phyloP scores from a whole-genome alignment of 495 filamentous ascomycete species.

The Chaetomium fimeti region DNA sequence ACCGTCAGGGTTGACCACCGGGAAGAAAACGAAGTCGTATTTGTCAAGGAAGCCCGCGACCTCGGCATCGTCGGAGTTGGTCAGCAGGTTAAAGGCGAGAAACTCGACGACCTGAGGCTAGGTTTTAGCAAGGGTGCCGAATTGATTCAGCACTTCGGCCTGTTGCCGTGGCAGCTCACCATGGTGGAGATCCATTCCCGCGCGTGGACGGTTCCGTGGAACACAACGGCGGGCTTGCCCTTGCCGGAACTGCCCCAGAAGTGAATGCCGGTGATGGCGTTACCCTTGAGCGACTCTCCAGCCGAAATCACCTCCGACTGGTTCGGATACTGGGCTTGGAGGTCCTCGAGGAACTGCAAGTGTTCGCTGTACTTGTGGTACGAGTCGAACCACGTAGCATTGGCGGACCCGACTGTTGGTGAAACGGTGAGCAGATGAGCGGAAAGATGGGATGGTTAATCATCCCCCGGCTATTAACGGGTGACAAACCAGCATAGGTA shows the following conservation, averaged over 20 bases:
- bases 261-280: constrained; percentile 58
- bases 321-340: constrained; percentile 46
- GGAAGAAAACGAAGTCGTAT: constrained; percentile 64
- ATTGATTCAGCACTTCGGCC: too few species aligned
- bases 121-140: background rate
- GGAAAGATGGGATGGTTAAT: background rate
- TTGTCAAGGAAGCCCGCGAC: constrained; percentile 52
- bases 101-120: constrained; percentile 48
- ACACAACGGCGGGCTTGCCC: constrained; percentile 58
- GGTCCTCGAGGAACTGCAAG: constrained; percentile 51
- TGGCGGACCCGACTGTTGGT: constrained; percentile 20
- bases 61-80: constrained; percentile 44
- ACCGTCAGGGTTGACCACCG: constrained; percentile 64
- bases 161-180: constrained; percentile 23
- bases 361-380: constrained; percentile 61
- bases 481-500: constrained; percentile 30
- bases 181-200: constrained; percentile 62
- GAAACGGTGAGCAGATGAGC: constrained; percentile 9
- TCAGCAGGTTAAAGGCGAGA: constrained; percentile 54
- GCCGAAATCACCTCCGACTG: constrained; percentile 54
- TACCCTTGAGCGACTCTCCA: constrained; percentile 52
- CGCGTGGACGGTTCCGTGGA: constrained; percentile 63
- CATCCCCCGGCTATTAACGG: too few species aligned
- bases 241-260: constrained; percentile 55
- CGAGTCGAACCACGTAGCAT: constrained; percentile 54